Conservation (phyloP, 2,329 filamentous ascomycete species). For the Trichoderma aggressivum region DNA sequence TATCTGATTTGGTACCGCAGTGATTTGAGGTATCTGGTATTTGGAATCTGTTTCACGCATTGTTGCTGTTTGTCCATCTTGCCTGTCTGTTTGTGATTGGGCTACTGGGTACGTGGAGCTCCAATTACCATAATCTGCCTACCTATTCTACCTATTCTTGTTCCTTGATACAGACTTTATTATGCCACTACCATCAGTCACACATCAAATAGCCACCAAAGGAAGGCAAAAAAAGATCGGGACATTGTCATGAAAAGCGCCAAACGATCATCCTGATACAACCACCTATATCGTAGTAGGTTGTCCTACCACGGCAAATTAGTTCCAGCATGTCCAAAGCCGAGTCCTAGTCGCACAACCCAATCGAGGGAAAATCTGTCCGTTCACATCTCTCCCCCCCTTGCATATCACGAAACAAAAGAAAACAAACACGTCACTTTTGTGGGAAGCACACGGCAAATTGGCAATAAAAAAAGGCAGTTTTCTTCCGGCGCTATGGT, state of each 20-base stretch:
- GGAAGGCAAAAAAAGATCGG: background rate
- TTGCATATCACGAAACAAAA: background rate
- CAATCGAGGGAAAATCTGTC: background rate
- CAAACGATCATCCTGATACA: background rate
- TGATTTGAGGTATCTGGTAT: background rate
- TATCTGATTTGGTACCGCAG: background rate
- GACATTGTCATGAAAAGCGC: background rate
- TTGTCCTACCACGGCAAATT: background rate
- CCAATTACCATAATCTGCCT: background rate
- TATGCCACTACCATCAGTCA: background rate
- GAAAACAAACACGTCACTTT: background rate
- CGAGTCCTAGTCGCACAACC: background rate
- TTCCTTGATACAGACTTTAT: background rate
- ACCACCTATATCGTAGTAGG: too few relatives aligned
- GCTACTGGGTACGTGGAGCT: background rate
- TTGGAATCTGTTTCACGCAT: background rate
- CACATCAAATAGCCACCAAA: background rate
- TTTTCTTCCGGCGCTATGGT: background rate
- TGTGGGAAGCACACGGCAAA: background rate
- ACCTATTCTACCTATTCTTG: background rate
- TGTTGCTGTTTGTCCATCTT: background rate
- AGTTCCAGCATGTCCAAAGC: background rate
- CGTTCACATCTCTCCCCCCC: background rate
- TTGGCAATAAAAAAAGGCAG: background rate
- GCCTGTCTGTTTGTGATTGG: background rate